Percentiles rank a stretch among this genome's conserved stretches.
Evolutionary conservation across 192 early-diverging fungal species (phyloP).

Genomic region (Backusella liffmaniae): DNA sequence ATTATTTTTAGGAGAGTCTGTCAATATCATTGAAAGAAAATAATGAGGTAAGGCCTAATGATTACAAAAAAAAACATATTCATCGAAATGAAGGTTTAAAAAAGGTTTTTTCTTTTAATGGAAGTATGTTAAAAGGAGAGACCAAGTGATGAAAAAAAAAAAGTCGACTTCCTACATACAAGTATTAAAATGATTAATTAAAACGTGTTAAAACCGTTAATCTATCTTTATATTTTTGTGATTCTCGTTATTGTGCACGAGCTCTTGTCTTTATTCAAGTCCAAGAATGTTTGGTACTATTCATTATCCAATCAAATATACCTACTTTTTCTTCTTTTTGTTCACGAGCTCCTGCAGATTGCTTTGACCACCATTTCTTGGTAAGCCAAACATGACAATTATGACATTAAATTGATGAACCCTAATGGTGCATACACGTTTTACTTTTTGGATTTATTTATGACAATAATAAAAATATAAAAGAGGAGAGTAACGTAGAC

Average conservation of each 20-base stretch:
- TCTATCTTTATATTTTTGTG: background rate
- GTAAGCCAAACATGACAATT: background rate
- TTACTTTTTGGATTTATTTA: background rate
- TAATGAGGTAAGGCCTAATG: background rate
- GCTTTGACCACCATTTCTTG: background rate
- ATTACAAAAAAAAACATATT: slow-evolving; percentile 2
- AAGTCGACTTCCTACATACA: background rate
- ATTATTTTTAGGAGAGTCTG: slow-evolving; percentile 1
- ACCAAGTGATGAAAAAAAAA: background rate
- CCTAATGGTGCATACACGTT: slow-evolving; percentile 3
- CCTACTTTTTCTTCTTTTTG: background rate
- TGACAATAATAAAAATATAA: background rate
- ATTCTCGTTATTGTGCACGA: background rate
- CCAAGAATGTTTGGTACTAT: background rate
- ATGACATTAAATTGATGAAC: background rate
- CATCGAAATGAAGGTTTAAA: background rate
- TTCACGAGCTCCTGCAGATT: slow-evolving; percentile 18
- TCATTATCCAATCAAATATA: background rate
- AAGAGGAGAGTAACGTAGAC: background rate
- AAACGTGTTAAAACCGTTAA: slow-evolving; percentile 7
- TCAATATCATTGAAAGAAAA: background rate
- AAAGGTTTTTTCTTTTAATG: slow-evolving; percentile 5
- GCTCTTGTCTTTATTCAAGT: slow-evolving; percentile 5
- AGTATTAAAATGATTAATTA: slow-evolving; percentile 3
- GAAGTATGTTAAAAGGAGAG: background rate